phyloP scores from a whole-genome alignment of 1,139 yeast genomes.

The Spathaspora jeffriesii region DNA sequence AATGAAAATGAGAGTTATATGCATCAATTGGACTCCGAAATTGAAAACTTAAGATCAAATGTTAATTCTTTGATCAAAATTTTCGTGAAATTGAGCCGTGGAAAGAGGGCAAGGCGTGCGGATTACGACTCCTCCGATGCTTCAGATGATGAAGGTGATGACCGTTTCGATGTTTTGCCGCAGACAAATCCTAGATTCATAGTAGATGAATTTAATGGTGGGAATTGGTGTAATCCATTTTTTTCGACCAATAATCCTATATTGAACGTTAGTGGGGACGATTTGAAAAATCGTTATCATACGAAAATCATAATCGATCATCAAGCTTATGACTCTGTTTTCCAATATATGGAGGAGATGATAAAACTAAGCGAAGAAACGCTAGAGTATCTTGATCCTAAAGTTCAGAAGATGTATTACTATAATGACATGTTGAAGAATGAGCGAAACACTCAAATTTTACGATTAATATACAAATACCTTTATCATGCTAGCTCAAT shows the following conservation, averaged over 20 bases:
- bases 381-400: slow-evolving; percentile 37
- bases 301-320: slow-evolving; percentile 52
- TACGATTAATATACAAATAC: slow-evolving; percentile 53
- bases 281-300: slow-evolving; percentile 41
- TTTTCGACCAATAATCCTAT: slow-evolving; percentile 42
- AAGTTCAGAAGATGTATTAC: slow-evolving; percentile 32
- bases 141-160: slow-evolving; percentile 35
- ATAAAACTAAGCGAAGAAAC: slow-evolving; percentile 39
- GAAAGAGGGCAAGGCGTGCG: slow-evolving; percentile 29
- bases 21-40: slow-evolving; percentile 39
- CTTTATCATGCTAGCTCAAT: slow-evolving; percentile 50
- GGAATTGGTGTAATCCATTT: slow-evolving; percentile 73
- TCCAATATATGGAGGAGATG: slow-evolving; percentile 37
- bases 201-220: slow-evolving; percentile 66
- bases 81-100: slow-evolving; percentile 31
- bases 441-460: slow-evolving; percentile 54
- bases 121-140: slow-evolving; percentile 45
- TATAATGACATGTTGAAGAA: slow-evolving; percentile 36
- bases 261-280: slow-evolving; percentile 48
- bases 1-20: slow-evolving; percentile 22
- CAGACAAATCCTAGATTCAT: slow-evolving; percentile 70
- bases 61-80: slow-evolving; percentile 27
- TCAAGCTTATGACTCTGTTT: slow-evolving; percentile 42
- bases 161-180: slow-evolving; percentile 48
- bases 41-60: slow-evolving; percentile 31